A percentile compares a stretch with the other conserved stretches of the same genome.
These are phyloP conservation scores for Aspergillus ochraceus DNA, from an alignment of 2,329 filamentous ascomycete genomes.

Conservation along the genomic window DNA sequence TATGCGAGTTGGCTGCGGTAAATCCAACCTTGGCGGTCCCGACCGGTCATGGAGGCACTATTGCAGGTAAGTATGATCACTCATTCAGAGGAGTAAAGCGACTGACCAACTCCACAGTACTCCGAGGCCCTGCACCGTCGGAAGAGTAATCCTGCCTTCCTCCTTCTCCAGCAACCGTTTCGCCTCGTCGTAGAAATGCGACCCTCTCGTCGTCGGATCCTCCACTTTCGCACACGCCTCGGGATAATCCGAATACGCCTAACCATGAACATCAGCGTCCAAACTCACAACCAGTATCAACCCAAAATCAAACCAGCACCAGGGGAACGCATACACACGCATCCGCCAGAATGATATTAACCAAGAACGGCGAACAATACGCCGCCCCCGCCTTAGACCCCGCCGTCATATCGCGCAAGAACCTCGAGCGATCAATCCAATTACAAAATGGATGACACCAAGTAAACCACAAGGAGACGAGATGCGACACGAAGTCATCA, in stretches of 20 bases:
- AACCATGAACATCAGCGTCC: background rate
- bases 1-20: constrained; percentile 28
- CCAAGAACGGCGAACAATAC: constrained; percentile 38
- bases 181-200: constrained; percentile 37
- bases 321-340: constrained; percentile 26
- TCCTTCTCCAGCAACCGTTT: constrained; percentile 30
- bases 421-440: constrained; percentile 34
- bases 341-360: constrained; percentile 34
- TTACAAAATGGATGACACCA: constrained; percentile 33
- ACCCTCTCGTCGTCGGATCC: constrained; percentile 22
- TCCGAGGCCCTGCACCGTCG: constrained; percentile 32
- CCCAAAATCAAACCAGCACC: background rate
- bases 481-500: constrained; percentile 30
- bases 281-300: background rate
- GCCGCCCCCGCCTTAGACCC: constrained; percentile 21
- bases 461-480: constrained; percentile 34
- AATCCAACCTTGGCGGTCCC: constrained; percentile 32
- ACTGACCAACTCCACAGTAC: constrained; percentile 32
- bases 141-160: constrained; percentile 29
- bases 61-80: background rate
- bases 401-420: constrained; percentile 36
- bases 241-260: constrained; percentile 31
- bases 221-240: constrained; percentile 21
- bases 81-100: background rate
- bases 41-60: constrained; percentile 33